Evolutionary conservation across 2,329 filamentous ascomycete genomes (phyloP).

Genomic region (Leptographium lundbergii): DNA sequence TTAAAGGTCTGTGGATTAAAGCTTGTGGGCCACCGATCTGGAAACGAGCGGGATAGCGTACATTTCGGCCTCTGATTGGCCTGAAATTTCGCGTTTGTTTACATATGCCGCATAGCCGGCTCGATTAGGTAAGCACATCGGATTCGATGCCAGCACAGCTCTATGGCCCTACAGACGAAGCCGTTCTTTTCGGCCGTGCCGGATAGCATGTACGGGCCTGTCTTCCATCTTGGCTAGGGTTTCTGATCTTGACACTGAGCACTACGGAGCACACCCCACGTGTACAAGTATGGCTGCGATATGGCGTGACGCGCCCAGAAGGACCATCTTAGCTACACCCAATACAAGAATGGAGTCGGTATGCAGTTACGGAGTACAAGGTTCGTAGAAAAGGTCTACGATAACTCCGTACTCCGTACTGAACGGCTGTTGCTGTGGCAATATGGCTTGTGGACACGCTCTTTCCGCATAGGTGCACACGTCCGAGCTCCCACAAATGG

Average conservation of each 20-base stretch:
- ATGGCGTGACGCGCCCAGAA: too few species aligned
- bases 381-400: too few species aligned
- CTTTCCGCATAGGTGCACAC: not conserved
- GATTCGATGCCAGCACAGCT: not conserved
- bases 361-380: not conserved
- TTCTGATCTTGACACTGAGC: too few species aligned
- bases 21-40: not conserved
- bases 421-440: conserved; percentile 8
- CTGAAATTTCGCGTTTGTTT: conserved; percentile 10
- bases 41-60: not conserved
- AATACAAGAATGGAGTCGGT: not conserved
- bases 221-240: not conserved
- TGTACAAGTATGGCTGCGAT: too few species aligned
- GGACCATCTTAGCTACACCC: not conserved
- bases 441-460: not conserved
- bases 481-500: not conserved
- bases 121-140: not conserved
- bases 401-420: not conserved
- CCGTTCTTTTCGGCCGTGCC: too few species aligned
- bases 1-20: not conserved
- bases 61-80: conserved; percentile 6
- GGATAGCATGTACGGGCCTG: too few species aligned
- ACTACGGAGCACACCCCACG: too few species aligned
- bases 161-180: too few species aligned
- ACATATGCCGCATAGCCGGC: not conserved